These are phyloP conservation scores for Barnettozyma sucrosica DNA, from an alignment of 805 yeast species.

Conservation along the genomic window DNA sequence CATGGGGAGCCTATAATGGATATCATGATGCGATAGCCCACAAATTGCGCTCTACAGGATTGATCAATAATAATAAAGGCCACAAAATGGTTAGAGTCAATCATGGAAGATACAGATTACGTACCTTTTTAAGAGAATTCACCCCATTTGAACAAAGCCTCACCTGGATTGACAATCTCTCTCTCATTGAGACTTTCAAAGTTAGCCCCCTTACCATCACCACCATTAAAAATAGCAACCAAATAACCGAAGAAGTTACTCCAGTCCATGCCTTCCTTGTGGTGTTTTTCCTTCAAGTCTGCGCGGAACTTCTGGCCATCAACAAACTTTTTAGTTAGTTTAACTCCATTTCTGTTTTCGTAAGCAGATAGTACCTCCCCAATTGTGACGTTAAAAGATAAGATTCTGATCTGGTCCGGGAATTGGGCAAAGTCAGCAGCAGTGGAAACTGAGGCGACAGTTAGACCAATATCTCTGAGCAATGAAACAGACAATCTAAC, in stretches of 20 bases:
- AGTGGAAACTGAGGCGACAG: constrained; percentile 37
- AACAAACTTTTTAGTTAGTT: constrained; percentile 15
- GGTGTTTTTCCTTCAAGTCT: background rate
- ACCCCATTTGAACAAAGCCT: constrained; percentile 39
- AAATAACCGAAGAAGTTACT: constrained; percentile 35
- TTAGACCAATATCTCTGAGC: constrained; percentile 38
- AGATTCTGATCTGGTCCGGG: constrained; percentile 40
- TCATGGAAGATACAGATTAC: background rate
- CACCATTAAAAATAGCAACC: constrained; percentile 30
- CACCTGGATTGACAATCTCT: constrained; percentile 41
- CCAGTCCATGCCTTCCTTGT: constrained; percentile 26
- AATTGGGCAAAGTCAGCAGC: constrained; percentile 29
- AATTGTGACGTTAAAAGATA: constrained; percentile 35
- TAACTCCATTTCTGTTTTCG: constrained; percentile 34
- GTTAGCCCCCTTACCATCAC: constrained; percentile 36
- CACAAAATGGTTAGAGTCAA: background rate
- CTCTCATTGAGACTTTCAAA: constrained; percentile 28
- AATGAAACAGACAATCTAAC: constrained; percentile 32
- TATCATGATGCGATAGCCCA: no score
- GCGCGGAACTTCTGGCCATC: constrained; percentile 24
- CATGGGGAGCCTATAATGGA: no score
- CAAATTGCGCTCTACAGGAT: no score
- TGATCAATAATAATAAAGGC: background rate
- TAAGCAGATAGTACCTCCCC: constrained; percentile 35
- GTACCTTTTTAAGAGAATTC: constrained; percentile 21